Evolutionary conservation across 257 asterid genomes (phyloP).

Genomic region (Rehmannia glutinosa): DNA sequence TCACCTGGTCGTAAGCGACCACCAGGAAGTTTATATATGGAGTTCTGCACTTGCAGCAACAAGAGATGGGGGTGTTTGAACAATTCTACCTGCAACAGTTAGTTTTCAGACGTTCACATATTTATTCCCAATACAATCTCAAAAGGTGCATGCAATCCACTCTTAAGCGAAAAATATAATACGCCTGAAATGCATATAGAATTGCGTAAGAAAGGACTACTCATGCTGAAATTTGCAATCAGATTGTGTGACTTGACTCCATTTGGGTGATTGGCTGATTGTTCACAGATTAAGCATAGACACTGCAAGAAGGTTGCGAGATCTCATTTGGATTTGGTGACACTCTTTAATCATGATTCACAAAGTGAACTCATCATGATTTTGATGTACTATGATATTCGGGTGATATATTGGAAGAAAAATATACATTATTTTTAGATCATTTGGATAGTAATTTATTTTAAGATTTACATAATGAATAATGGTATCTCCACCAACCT

Average conservation of each 20-base stretch:
- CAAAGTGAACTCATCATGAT: not conserved
- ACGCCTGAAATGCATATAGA: not conserved
- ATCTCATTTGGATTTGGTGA: not conserved
- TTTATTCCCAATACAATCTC: not conserved
- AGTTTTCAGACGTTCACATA: not conserved
- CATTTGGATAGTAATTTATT: not conserved
- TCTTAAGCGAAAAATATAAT: not conserved
- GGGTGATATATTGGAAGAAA: not conserved
- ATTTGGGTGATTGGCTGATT: not conserved
- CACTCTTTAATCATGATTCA: not conserved
- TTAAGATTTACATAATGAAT: not conserved
- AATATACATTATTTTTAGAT: not conserved
- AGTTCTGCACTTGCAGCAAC: conserved; percentile 70
- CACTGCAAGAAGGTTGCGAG: not conserved
- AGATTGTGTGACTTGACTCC: not conserved
- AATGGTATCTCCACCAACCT: too few species aligned
- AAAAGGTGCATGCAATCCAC: not conserved
- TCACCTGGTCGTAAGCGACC: conserved; percentile 79
- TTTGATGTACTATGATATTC: not conserved
- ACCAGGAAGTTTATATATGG: conserved; percentile 78
- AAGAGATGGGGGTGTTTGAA: conserved; percentile 83
- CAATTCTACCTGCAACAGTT: conserved; percentile 64
- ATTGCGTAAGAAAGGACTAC: not conserved
- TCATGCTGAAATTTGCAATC: not conserved
- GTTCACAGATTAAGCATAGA: not conserved